Evolutionary conservation across 148 eudicot genomes (phyloP).

Genomic region (Polygonum aviculare): DNA sequence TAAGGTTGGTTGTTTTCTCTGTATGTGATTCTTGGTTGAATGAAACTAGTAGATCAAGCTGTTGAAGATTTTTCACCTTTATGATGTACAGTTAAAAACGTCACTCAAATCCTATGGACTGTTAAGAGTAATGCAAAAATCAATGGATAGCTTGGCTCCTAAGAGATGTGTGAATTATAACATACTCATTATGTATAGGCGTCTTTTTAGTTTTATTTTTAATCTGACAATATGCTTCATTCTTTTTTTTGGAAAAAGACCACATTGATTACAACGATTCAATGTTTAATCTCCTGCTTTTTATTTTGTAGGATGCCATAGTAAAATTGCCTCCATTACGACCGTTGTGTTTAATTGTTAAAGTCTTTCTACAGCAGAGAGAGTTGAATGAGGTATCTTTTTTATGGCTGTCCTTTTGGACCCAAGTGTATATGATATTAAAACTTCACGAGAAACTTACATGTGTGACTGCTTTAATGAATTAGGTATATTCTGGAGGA

Average conservation of each 20-base stretch:
- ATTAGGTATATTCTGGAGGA: slow-evolving; percentile 90
- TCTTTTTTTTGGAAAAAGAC: background rate
- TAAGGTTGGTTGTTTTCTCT: slow-evolving; percentile 36
- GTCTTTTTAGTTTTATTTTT: background rate
- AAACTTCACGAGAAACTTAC: background rate
- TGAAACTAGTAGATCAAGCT: background rate
- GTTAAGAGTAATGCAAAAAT: background rate
- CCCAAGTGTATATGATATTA: background rate
- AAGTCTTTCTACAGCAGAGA: slow-evolving; percentile 94
- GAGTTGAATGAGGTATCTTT: slow-evolving; percentile 73
- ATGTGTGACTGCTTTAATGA: background rate
- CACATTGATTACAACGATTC: background rate
- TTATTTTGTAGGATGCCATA: slow-evolving; percentile 55
- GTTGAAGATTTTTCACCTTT: background rate
- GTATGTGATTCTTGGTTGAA: background rate
- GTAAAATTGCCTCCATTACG: slow-evolving; percentile 73
- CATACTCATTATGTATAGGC: background rate
- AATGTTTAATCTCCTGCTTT: background rate
- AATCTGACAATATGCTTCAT: background rate
- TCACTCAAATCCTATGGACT: background rate
- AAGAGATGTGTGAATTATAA: background rate
- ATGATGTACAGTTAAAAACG: background rate
- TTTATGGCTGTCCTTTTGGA: background rate
- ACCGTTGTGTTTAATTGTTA: slow-evolving; percentile 88
- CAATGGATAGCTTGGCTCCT: background rate